These are phyloP conservation scores for Collybia sp. DNA, from an alignment of 768 basidiomycete species.

Conservation along the genomic window DNA sequence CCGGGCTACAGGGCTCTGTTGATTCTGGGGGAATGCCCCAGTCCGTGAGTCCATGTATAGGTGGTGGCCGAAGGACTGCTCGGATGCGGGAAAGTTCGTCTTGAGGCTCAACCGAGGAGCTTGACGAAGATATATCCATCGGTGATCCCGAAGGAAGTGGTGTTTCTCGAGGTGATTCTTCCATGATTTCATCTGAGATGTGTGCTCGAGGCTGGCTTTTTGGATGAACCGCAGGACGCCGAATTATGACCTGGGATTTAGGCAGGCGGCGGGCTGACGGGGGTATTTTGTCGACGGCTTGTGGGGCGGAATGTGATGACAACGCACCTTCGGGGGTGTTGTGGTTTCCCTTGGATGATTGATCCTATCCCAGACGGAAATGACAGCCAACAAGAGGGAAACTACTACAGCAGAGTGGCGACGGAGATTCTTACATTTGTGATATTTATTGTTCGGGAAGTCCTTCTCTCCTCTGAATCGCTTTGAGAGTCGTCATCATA, in stretches of 20 bases:
- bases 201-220: constrained; percentile 48
- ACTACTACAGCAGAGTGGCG: constrained; percentile 31
- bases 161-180: constrained; percentile 3
- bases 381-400: constrained; percentile 63
- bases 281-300: too few species aligned
- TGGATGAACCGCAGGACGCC: constrained; percentile 38
- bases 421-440: constrained; percentile 61
- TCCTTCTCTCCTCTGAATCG: constrained; percentile 42
- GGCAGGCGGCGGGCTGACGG: constrained; percentile 32
- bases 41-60: constrained; percentile 58
- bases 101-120: constrained; percentile 18
- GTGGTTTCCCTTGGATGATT: constrained; percentile 34
- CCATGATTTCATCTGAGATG: constrained; percentile 39
- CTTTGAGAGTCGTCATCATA: constrained; percentile 64
- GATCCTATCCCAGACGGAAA: constrained; percentile 66
- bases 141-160: constrained; percentile 8
- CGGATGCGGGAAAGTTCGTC: constrained; percentile 55
- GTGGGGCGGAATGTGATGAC: too few species aligned
- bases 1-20: constrained; percentile 52
- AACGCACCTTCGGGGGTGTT: constrained; percentile 15
- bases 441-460: constrained; percentile 24
- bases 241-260: constrained; percentile 60
- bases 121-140: constrained; percentile 15
- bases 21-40: constrained; percentile 76
- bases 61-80: constrained; percentile 53